Evolutionary conservation across 306 rosid genomes (phyloP).

Genomic region (Dryas drummondii): DNA sequence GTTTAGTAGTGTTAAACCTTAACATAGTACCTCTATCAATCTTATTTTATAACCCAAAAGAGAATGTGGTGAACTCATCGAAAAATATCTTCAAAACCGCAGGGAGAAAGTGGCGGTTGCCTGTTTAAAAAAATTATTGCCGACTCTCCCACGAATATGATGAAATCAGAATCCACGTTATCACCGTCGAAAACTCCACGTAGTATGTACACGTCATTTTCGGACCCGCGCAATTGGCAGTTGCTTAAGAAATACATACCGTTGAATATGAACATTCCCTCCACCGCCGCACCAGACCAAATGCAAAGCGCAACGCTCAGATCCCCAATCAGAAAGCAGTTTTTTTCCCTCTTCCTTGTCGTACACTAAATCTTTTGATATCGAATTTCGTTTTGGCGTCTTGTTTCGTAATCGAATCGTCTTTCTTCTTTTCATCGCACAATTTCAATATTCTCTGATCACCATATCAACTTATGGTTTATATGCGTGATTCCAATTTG

Average conservation of each 20-base stretch:
- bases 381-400: background rate
- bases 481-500: slow-evolving; percentile 21
- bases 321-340: background rate
- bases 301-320: background rate
- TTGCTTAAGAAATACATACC: background rate
- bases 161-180: too few species aligned
- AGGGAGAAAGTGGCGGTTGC: too few species aligned
- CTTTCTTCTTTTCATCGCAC: background rate
- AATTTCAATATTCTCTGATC: slow-evolving; percentile 15
- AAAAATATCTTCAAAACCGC: too few species aligned
- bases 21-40: too few species aligned
- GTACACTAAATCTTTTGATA: background rate
- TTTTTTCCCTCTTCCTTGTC: background rate
- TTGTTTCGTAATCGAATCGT: background rate
- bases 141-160: too few species aligned
- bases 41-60: too few species aligned
- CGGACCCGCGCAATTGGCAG: slow-evolving; percentile 5
- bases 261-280: slow-evolving; percentile 9
- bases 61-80: too few species aligned
- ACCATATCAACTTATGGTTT: background rate
- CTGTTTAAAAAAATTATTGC: too few species aligned
- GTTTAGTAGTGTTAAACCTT: too few species aligned
- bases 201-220: background rate
- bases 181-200: background rate
- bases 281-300: background rate